Conservation (phyloP, 306 rosid species). For the Lathyrus aphaca region DNA sequence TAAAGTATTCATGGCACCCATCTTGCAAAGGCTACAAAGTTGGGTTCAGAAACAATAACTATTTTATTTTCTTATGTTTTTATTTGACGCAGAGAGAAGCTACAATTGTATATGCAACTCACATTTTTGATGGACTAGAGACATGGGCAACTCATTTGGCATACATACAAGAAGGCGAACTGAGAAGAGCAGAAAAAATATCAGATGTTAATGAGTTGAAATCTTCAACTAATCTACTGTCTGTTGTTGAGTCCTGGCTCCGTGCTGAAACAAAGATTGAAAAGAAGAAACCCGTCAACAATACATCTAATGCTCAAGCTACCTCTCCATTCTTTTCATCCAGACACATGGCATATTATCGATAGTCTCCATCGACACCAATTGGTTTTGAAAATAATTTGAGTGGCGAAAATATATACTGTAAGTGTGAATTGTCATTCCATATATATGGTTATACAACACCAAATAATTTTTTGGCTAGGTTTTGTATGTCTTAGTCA, state of each 20-base stretch:
- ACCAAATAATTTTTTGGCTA: background rate
- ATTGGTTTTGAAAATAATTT: constrained; percentile 27
- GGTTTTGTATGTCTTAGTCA: background rate
- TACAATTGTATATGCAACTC: constrained; percentile 93
- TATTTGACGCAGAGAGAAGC: constrained; percentile 68
- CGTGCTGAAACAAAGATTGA: constrained; percentile 76
- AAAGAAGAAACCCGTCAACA: constrained; percentile 58
- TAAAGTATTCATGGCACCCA: constrained; percentile 16
- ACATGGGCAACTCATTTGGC: constrained; percentile 97
- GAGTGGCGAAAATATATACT: constrained; percentile 13
- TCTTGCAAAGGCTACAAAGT: constrained; percentile 31
- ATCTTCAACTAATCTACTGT: constrained; percentile 70
- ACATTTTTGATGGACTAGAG: constrained; percentile 96
- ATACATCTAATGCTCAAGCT: constrained; percentile 48
- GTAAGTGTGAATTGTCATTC: background rate
- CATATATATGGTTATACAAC: background rate
- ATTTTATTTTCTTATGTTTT: constrained; percentile 28
- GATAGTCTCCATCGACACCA: constrained; percentile 46
- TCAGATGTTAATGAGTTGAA: constrained; percentile 77
- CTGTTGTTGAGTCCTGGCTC: constrained; percentile 93
- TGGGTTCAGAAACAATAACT: constrained; percentile 22
- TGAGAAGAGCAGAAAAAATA: constrained; percentile 73
- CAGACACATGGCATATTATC: constrained; percentile 89
- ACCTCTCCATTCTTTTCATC: constrained; percentile 69
- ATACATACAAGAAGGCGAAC: constrained; percentile 88